These are phyloP conservation scores for Bacidia gigantensis DNA, from an alignment of 495 filamentous ascomycete genomes.

Conservation along the genomic window DNA sequence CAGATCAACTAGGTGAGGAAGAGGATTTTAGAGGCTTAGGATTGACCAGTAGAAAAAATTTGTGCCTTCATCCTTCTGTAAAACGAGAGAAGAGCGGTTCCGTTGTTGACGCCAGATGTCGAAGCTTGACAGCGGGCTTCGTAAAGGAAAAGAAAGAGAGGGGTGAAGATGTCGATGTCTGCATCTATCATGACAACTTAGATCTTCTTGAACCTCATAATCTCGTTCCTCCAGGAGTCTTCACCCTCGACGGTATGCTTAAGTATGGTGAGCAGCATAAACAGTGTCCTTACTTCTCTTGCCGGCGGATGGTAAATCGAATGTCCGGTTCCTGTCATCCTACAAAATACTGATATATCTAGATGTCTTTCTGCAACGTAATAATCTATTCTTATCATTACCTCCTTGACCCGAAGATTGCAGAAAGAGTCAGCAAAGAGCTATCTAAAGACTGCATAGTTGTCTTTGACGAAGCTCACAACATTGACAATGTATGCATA, in stretches of 20 bases:
- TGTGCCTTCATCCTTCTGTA: slow-evolving; percentile 91
- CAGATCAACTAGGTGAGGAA: slow-evolving; percentile 67
- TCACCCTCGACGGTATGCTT: slow-evolving; percentile 81
- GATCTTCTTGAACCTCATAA: slow-evolving; percentile 90
- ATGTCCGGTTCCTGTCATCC: slow-evolving; percentile 8
- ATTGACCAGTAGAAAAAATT: slow-evolving; percentile 89
- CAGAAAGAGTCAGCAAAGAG: slow-evolving; percentile 89
- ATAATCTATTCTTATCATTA: slow-evolving; percentile 99
- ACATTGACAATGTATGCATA: slow-evolving; percentile 99
- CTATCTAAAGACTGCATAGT: slow-evolving; percentile 97
- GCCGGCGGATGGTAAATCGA: slow-evolving; percentile 74
- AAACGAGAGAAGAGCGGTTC: slow-evolving; percentile 89
- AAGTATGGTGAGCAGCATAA: slow-evolving; percentile 88
- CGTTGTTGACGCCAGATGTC: slow-evolving; percentile 86
- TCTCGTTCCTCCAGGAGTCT: slow-evolving; percentile 82
- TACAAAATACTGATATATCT: slow-evolving; percentile 3
- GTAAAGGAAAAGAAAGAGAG: slow-evolving; percentile 92
- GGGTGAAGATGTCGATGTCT: slow-evolving; percentile 86
- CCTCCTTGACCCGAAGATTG: slow-evolving; percentile 93
- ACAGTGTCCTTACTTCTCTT: slow-evolving; percentile 95
- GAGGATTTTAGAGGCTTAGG: slow-evolving; percentile 92
- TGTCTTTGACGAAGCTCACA: slow-evolving; percentile 97
- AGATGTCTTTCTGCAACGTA: slow-evolving; percentile 98
- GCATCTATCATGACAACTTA: slow-evolving; percentile 94
- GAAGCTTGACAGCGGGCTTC: slow-evolving; percentile 91